Evolutionary conservation across 202 grass and related monocot species (phyloP).

Genomic region (Panicum virgatum): DNA sequence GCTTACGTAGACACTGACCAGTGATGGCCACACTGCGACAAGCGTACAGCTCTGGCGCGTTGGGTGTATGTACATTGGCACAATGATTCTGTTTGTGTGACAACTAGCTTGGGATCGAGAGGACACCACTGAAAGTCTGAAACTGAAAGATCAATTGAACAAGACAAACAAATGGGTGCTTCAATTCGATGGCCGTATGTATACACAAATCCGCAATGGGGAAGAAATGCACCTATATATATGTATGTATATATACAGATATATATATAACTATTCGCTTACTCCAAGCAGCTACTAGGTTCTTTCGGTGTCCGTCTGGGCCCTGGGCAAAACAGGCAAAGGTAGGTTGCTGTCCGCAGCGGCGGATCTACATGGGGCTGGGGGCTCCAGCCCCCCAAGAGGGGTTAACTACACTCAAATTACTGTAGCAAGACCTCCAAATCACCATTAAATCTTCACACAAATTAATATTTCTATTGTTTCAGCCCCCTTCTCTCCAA

Average conservation of each 20-base stretch:
- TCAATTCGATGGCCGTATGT: too few relatives aligned
- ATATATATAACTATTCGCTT: not conserved
- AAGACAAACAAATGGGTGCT: not conserved
- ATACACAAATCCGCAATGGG: too few relatives aligned
- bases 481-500: too few relatives aligned
- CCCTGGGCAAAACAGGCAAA: not conserved
- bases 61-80: not conserved
- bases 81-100: not conserved
- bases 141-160: not conserved
- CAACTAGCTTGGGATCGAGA: not conserved
- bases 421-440: too few relatives aligned
- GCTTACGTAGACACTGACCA: conserved; percentile 17
- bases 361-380: too few relatives aligned
- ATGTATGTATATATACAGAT: too few relatives aligned
- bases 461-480: too few relatives aligned
- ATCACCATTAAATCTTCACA: too few relatives aligned
- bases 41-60: not conserved
- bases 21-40: not conserved
- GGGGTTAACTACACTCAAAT: too few relatives aligned
- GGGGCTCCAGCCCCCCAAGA: too few relatives aligned
- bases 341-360: not conserved
- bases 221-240: too few relatives aligned
- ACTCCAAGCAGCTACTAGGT: not conserved
- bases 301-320: not conserved
- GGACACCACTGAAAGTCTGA: not conserved